A percentile compares a stretch with the other conserved stretches of the same genome.
Conservation (phyloP, 495 filamentous ascomycete species). For the Annulohypoxylon bovei region DNA sequence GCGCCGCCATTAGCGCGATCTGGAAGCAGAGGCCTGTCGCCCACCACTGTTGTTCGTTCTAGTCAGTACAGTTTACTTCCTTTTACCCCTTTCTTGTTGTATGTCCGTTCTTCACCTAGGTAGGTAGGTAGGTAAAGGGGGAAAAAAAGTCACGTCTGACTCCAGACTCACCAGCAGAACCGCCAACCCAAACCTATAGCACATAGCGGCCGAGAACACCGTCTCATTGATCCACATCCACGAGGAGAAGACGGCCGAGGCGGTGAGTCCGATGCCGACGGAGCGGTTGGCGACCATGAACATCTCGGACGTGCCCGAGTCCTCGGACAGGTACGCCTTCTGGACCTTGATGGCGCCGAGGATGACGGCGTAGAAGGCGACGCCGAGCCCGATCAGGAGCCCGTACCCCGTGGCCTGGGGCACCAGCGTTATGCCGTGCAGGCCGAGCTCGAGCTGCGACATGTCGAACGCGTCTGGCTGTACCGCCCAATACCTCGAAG, state of each 20-base stretch:
- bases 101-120: background rate
- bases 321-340: slow-evolving; percentile 74
- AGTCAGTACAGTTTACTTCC: slow-evolving; percentile 10
- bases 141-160: background rate
- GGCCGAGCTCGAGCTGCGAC: slow-evolving; percentile 30
- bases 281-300: slow-evolving; percentile 85
- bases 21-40: slow-evolving; percentile 64
- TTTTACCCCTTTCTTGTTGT: background rate
- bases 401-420: slow-evolving; percentile 73
- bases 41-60: slow-evolving; percentile 65
- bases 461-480: background rate
- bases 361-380: slow-evolving; percentile 64
- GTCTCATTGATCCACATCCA: slow-evolving; percentile 84
- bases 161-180: slow-evolving; percentile 67
- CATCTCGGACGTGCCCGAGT: slow-evolving; percentile 88
- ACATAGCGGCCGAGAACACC: slow-evolving; percentile 75
- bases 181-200: slow-evolving; percentile 82
- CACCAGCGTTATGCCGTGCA: slow-evolving; percentile 37
- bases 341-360: slow-evolving; percentile 75
- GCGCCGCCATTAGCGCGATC: slow-evolving; percentile 81
- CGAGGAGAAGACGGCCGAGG: slow-evolving; percentile 81
- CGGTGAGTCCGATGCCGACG: slow-evolving; percentile 83
- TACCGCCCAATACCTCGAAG: background rate
- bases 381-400: slow-evolving; percentile 72
- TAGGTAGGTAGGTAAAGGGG: no score